Base-by-base conservation (phyloP, 2,329 filamentous ascomycete genomes). In the Penicillium psychrosexuale region DNA sequence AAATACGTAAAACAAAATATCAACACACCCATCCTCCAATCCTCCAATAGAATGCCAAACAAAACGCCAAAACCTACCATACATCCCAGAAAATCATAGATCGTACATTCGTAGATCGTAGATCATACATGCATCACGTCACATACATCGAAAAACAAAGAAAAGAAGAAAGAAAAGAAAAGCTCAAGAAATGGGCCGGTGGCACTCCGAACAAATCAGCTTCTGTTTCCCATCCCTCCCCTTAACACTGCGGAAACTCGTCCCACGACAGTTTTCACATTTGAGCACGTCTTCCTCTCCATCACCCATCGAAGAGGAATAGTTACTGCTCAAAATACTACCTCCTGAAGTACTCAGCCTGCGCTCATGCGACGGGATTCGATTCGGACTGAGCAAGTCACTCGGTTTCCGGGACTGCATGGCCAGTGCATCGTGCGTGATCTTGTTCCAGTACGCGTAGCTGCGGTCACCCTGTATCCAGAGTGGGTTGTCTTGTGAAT, bases 191-290 rank as follows among this genome's bases (percentile, higher is more conserved):
- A 71, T 60, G 37, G 69, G 60, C 22, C 59, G 66, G 45, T 67
- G 65, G 51, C 79, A 90, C 43, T 76, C 78, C 34, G 80, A 80
- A 69, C 87, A 90, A n/a, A 85, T 78, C 60, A 89, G 70, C 56
- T 77, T 78, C 66, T 84, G 82, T 49, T 75, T 78, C 39, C 74
- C 77, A 8, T 79, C 80, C 28, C 76, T 78, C 4, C 79, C 73
- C 56, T 80, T 83, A 61, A 80, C 83, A 1, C 82, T 82, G 60
- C 83, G 83, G 61, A 90, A 90, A 56, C 85, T 83, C 19, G 72
- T 80, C 1, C 82, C 79, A 5, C 80, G 80, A 64, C 87, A 90
- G 56, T 78, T 79, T 22, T 76, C 73, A 64, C 87, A 89, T 24
- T 71, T 77, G 60, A 82, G 78, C n/a, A 75, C 75, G 19, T 80